These are phyloP conservation scores for Sutorius eximius DNA, from an alignment of 1,284 basidiomycete species.

Conservation along the genomic window DNA sequence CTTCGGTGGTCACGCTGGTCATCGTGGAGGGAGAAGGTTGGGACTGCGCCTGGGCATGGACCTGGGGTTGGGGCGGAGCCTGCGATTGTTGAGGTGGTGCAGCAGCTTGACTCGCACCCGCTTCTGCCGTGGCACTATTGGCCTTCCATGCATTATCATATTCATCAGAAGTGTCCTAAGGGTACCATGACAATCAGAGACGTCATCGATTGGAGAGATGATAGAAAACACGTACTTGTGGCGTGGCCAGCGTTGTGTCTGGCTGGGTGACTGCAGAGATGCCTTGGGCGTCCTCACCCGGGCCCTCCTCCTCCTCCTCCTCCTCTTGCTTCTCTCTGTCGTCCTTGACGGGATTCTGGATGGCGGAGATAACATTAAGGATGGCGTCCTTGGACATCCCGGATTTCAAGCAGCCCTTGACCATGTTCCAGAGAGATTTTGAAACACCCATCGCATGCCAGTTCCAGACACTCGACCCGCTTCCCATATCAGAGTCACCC, in stretches of 20 bases:
- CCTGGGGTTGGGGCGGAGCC: conserved; percentile 15
- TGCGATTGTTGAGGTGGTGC: conserved; percentile 26
- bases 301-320: conserved; percentile 34
- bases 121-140: conserved; percentile 42
- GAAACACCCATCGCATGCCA: conserved; percentile 72
- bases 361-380: conserved; percentile 51
- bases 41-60: conserved; percentile 18
- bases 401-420: conserved; percentile 51
- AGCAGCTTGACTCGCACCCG: conserved; percentile 20
- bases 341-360: conserved; percentile 54
- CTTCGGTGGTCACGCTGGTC: conserved; percentile 17
- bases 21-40: conserved; percentile 28
- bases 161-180: conserved; percentile 44
- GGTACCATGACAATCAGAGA: conserved; percentile 4
- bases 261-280: conserved; percentile 21
- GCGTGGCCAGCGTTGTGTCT: conserved; percentile 26
- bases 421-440: conserved; percentile 66
- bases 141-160: conserved; percentile 59
- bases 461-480: conserved; percentile 60
- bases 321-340: conserved; percentile 39
- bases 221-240: conserved; percentile 23
- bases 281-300: conserved; percentile 21
- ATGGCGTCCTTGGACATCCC: conserved; percentile 62
- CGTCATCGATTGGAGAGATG: not conserved
- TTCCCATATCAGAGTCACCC: conserved; percentile 54